phyloP scores from a whole-genome alignment of 2,329 filamentous ascomycete species.

The Trichoderma arundinaceum region DNA sequence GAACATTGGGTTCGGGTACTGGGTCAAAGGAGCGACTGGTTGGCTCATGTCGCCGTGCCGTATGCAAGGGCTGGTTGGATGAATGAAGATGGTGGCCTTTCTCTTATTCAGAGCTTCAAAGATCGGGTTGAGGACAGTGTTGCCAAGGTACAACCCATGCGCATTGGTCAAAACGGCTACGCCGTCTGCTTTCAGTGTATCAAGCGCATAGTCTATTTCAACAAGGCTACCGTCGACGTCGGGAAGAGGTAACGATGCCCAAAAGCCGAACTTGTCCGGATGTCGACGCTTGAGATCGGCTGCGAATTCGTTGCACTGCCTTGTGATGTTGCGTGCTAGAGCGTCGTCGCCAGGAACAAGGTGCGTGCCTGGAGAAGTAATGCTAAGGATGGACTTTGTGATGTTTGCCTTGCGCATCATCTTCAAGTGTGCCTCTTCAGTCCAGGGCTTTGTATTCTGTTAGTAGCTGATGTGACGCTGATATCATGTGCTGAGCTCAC shows the following conservation, averaged over 20 bases:
- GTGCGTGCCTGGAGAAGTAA: conserved; percentile 59
- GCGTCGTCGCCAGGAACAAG: conserved; percentile 45
- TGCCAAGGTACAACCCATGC: conserved; percentile 50
- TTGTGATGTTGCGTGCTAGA: conserved; percentile 37
- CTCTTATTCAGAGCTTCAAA: conserved; percentile 49
- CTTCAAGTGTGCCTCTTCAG: conserved; percentile 50
- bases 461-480: neutral
- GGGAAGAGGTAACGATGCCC: conserved; percentile 47
- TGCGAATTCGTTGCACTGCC: conserved; percentile 41
- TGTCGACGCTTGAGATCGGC: conserved; percentile 40
- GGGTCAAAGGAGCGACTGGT: conserved; percentile 33
- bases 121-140: conserved; percentile 46
- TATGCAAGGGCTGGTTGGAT: conserved; percentile 45
- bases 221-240: conserved; percentile 40
- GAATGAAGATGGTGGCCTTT: conserved; percentile 51
- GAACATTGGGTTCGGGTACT: conserved; percentile 47
- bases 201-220: conserved; percentile 47
- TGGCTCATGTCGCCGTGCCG: conserved; percentile 38
- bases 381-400: conserved; percentile 58
- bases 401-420: conserved; percentile 58
- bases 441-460: conserved; percentile 48
- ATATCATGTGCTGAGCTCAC: conserved; percentile 32
- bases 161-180: conserved; percentile 51
- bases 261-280: conserved; percentile 47
- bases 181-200: conserved; percentile 43